phyloP scores from a whole-genome alignment of 2,329 filamentous ascomycete species.

The Colletotrichum chlorophyti region DNA sequence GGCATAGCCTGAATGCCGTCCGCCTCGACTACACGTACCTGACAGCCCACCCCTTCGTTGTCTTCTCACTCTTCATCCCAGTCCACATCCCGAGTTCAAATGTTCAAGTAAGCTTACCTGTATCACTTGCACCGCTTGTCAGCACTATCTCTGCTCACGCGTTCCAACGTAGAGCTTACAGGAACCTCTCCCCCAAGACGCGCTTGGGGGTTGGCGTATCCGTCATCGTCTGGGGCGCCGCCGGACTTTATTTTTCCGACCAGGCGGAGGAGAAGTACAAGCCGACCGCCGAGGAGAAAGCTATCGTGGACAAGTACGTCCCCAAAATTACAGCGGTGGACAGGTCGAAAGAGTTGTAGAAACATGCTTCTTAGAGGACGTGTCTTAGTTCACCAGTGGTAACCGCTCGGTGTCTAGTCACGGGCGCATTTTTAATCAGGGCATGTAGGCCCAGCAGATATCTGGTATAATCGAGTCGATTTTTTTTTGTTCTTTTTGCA shows the following conservation, averaged over 20 bases:
- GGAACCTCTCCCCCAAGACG: conserved; percentile 72
- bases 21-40: not conserved
- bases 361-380: not conserved
- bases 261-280: conserved; percentile 74
- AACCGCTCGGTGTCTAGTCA: no score
- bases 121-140: no score
- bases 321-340: conserved; percentile 71
- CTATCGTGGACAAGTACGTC: conserved; percentile 65
- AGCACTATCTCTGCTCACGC: no score
- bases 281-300: conserved; percentile 76
- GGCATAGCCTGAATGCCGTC: not conserved
- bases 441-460: not conserved
- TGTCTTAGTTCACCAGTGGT: not conserved
- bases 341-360: conserved; percentile 32
- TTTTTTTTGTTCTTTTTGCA: no score
- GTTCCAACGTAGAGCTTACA: conserved; percentile 80
- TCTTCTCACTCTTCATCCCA: not conserved
- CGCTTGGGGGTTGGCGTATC: conserved; percentile 75
- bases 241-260: conserved; percentile 78
- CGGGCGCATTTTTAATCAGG: no score
- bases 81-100: conserved; percentile 7
- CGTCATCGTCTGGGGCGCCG: conserved; percentile 77
- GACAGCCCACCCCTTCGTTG: not conserved
- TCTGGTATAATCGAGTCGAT: conserved; percentile 7
- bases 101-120: conserved; percentile 30